Evolutionary conservation across 257 asterid genomes (phyloP).

Genomic region (Leptodermis oblonga): DNA sequence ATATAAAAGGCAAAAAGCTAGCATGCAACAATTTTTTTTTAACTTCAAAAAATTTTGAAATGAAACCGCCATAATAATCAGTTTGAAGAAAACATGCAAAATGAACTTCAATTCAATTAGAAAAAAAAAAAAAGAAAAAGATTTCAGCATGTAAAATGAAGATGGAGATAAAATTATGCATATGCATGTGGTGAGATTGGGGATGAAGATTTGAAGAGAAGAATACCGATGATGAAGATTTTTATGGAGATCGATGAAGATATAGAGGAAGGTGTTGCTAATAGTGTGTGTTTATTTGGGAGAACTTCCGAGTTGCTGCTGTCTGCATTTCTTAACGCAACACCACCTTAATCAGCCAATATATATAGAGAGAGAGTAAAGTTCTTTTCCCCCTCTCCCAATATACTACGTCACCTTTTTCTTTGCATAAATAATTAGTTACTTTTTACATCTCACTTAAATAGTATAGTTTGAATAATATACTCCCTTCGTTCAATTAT

Average conservation of each 20-base stretch:
- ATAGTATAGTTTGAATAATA: too few species aligned
- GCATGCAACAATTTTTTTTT: background rate
- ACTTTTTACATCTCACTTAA: too few species aligned
- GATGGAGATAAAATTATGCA: background rate
- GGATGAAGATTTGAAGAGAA: background rate
- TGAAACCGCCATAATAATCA: too few species aligned
- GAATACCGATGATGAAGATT: background rate
- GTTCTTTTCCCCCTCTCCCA: too few species aligned
- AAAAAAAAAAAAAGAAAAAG: background rate
- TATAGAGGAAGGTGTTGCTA: background rate
- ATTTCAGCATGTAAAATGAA: too few species aligned
- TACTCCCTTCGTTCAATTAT: too few species aligned
- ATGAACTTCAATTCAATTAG: background rate
- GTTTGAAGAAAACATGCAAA: background rate
- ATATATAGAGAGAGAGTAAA: too few species aligned
- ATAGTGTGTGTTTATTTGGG: background rate
- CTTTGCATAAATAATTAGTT: too few species aligned
- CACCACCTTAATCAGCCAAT: too few species aligned
- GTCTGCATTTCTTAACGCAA: background rate
- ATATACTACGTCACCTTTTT: too few species aligned
- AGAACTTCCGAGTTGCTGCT: background rate
- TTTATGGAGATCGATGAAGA: too few species aligned
- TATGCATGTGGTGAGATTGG: background rate
- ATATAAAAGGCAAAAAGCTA: background rate
- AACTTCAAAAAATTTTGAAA: background rate